These are phyloP conservation scores for Hypoxylon sp. DNA, from an alignment of 2,329 filamentous ascomycete species.

Conservation along the genomic window DNA sequence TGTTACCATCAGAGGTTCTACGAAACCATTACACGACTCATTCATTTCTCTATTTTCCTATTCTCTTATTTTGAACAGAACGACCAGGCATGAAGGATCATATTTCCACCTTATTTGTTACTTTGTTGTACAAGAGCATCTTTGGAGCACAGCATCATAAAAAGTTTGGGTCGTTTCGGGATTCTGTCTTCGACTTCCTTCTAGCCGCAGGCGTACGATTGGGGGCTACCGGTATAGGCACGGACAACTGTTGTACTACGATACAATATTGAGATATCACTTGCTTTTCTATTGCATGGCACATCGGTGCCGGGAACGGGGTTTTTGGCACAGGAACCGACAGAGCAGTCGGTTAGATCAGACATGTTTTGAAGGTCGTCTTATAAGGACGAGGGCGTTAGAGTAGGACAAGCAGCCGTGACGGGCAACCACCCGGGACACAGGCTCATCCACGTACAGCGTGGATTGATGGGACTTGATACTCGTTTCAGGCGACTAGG, in stretches of 20 bases:
- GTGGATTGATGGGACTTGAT: conserved; percentile 55
- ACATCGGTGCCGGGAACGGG: conserved; percentile 49
- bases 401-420: conserved; percentile 42
- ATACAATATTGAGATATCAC: conserved; percentile 53
- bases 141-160: conserved; percentile 67
- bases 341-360: conserved; percentile 42
- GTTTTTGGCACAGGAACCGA: conserved; percentile 43
- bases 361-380: conserved; percentile 38
- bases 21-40: conserved; percentile 47
- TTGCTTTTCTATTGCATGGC: conserved; percentile 53
- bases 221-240: conserved; percentile 48
- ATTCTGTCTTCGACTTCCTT: conserved; percentile 52
- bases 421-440: conserved; percentile 30
- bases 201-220: conserved; percentile 52
- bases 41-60: conserved; percentile 51
- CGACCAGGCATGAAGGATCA: conserved; percentile 53
- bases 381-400: conserved; percentile 37
- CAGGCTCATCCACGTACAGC: conserved; percentile 44
- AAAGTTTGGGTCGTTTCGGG: conserved; percentile 56
- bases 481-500: conserved; percentile 46
- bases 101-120: conserved; percentile 54
- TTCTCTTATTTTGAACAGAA: conserved; percentile 43
- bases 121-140: conserved; percentile 65
- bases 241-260: conserved; percentile 51
- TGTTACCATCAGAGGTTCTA: conserved; percentile 42